Evolutionary conservation across 768 basidiomycete species (phyloP), one percentile per base, ranked within the genome.

Genomic region (Pisolithus sp.): DNA sequence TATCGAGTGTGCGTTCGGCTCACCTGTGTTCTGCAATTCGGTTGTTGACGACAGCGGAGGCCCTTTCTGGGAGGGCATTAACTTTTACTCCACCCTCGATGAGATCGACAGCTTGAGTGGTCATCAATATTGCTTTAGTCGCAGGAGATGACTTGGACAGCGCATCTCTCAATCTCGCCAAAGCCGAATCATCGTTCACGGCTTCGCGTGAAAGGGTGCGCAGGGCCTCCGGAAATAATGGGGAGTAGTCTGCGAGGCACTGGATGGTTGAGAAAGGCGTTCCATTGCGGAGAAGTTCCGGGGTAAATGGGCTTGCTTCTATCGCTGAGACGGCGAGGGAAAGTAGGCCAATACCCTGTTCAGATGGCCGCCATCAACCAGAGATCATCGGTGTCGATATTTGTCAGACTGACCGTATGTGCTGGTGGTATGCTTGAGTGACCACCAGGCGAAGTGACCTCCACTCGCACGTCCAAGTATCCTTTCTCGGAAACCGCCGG

Each of bases 351-450:
- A 93, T 89, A 53, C 79, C 79, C 83, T 85, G 55, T 18, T 13
- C 28, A 9, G n/a, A 31, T 15, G 4, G n/a, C 4, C 6, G 20
- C 3, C 5, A 34, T 47, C 31, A 47, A 31, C 26, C 10, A 13
- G 13, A 41, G 15, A 5, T 55, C 26, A 31, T 26, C 34, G 36
- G 20, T 13, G 28, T n/a, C 17, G 24, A n/a, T 10, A 40, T 20
- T 24, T 18, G 15, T 5, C 6, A 4, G 71, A 56, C 73, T 57
- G 65, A 79, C 85, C 0, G 90, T 94, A 59, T 94, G 89, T 0
- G 68, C 59, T 9, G 86, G 87, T 9, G 90, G 92, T n/a, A 89
- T 72, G 57, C 83, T 85, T 0, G 89, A 90, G 66, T 92, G 92
- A 0, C 90, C 90, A 8, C 90, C 89, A 0, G 81, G 73, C 0